Evolutionary conservation across 208 protist genomes (phyloP), one percentile per base, ranked within the genome.

Genomic region (Acanthamoeba sp.): DNA sequence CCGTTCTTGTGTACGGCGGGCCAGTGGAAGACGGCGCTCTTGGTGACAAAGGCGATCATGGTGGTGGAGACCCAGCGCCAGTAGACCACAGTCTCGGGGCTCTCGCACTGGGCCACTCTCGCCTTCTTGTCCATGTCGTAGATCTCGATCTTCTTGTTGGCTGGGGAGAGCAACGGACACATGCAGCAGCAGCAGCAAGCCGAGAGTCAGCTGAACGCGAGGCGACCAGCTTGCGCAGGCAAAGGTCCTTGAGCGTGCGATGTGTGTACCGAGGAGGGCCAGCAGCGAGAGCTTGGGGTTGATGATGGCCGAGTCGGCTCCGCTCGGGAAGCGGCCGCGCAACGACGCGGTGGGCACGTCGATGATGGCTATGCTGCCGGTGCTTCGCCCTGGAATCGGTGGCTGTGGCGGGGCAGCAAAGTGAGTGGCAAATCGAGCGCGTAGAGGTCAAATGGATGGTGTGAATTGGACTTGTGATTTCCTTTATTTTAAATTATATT

Each of bases 11-110:
- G 24, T 14, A 64, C 98, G 62, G 99, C 98, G 40, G 97, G 97
- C 99, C 99, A 99, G 97, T 99, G 99, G 96, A 98, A 99, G 22
- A 99, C 99, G 36, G 98, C 93, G 1, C 94, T 99, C 20, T 94
- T 95, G 7, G 99, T 99, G 18, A 99, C 98, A 1, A 99, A 89
- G 32, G 98, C 99, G 12, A 99, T 95, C 38, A 98, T 99, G 62
- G 97, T 98, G 32, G 95, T 92, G 76, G 98, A 98, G 48, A 99
- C 97, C 99, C 99, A 99, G 90, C 97, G 98, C 99, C 99, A 99
- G 96, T 98, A 99, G 10, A 99, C 97, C 0, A 99, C 97, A 62
- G 98, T 97, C 91, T 99, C 99, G 4, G 71, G 71, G 29, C 71
- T 80, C 71, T 80, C 71, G 38, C 71, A 80, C 22, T 9, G 10